A percentile compares a stretch with the other conserved stretches of the same genome.
Evolutionary conservation across 192 early-diverging fungal genomes (phyloP).

Genomic region (Backusella circina): DNA sequence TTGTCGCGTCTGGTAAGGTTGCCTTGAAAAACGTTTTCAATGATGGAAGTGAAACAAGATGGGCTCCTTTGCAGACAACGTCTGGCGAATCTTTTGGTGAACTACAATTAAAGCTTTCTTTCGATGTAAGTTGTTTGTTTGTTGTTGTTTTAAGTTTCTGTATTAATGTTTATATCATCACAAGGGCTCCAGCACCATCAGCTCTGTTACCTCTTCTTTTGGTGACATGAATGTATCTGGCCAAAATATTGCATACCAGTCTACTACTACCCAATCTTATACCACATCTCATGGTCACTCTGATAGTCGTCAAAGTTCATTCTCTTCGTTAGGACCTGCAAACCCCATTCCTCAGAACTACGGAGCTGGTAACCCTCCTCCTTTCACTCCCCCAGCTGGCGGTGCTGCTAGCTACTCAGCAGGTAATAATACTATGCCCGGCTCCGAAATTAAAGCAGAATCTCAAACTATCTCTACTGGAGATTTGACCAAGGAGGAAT

Average conservation of each 20-base stretch:
- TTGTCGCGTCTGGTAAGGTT: constrained; percentile 17
- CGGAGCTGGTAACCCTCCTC: constrained; percentile 30
- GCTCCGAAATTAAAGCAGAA: neutral
- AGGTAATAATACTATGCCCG: neutral
- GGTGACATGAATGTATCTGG: neutral
- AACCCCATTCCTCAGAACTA: constrained; percentile 27
- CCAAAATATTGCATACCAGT: neutral
- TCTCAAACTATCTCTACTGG: neutral
- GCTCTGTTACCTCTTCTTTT: constrained; percentile 4
- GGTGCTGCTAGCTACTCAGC: neutral
- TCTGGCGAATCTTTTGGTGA: constrained; percentile 8
- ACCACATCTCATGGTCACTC: neutral
- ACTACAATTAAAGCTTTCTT: neutral
- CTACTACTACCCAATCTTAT: neutral
- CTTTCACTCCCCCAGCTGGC: constrained; percentile 24
- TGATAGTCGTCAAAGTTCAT: constrained; percentile 11
- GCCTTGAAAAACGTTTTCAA: neutral
- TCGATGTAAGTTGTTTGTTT: constrained; percentile 9
- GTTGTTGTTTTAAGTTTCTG: neutral
- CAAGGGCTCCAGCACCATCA: constrained; percentile 3
- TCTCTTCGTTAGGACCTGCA: constrained; percentile 22
- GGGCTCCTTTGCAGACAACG: neutral
- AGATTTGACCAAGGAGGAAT: neutral
- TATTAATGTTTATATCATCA: neutral
- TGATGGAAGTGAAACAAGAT: constrained; percentile 8